Percentiles rank a stretch among this genome's conserved stretches.
phyloP scores from a whole-genome alignment of 805 yeast genomes.

The Metschnikowia cerradonensis region DNA sequence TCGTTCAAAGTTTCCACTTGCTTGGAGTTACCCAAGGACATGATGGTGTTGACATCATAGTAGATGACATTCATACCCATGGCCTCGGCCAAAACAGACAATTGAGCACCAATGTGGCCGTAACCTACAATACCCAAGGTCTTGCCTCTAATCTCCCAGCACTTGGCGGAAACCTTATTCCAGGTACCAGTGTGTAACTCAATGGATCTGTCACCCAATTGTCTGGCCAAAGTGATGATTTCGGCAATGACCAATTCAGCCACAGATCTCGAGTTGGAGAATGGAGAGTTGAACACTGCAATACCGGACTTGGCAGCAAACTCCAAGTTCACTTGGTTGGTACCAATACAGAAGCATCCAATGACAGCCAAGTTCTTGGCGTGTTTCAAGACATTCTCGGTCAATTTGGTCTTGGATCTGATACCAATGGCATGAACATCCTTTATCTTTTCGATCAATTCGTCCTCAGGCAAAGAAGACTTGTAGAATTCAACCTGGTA shows the following conservation, averaged over 20 bases:
- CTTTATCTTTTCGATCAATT: slow-evolving; percentile 87
- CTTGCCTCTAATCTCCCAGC: slow-evolving; percentile 99
- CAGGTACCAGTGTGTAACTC: slow-evolving; percentile 96
- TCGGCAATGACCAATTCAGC: slow-evolving; percentile 97
- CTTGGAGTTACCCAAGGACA: slow-evolving; percentile 95
- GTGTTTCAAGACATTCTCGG: slow-evolving; percentile 69
- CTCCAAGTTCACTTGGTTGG: slow-evolving; percentile 93
- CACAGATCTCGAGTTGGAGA: slow-evolving; percentile 96
- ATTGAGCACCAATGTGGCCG: slow-evolving; percentile 97
- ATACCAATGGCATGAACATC: slow-evolving; percentile 97
- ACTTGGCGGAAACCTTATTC: slow-evolving; percentile 91
- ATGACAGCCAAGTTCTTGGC: slow-evolving; percentile 87
- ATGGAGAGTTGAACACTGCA: slow-evolving; percentile 97
- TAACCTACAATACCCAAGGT: slow-evolving; percentile 96
- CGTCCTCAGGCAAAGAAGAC: slow-evolving; percentile 85
- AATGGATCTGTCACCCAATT: slow-evolving; percentile 91
- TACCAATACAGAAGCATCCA: slow-evolving; percentile 99
- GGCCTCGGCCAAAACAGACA: slow-evolving; percentile 94
- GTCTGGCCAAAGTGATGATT: slow-evolving; percentile 90
- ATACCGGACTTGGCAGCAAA: slow-evolving; percentile 90
- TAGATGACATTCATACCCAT: slow-evolving; percentile 96
- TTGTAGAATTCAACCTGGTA: slow-evolving; percentile 95
- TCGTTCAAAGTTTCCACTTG: slow-evolving; percentile 86
- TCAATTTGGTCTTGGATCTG: slow-evolving; percentile 92
- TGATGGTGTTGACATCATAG: slow-evolving; percentile 87